Conservation (phyloP, 2,329 filamentous ascomycete species). For the Rutstroemia sp. region DNA sequence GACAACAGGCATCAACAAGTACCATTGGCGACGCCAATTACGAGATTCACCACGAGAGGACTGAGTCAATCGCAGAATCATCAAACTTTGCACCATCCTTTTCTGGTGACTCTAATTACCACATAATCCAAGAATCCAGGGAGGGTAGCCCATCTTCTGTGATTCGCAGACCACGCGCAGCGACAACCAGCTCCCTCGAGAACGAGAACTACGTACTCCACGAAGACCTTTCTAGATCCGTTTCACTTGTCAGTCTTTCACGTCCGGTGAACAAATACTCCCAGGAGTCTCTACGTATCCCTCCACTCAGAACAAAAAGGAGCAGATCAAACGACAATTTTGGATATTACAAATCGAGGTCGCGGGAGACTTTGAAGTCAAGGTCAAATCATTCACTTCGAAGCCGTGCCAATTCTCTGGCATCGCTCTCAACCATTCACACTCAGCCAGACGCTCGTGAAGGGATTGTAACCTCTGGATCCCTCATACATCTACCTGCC, state of each 20-base stretch:
- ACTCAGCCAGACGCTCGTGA: constrained; percentile 26
- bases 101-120: constrained; percentile 38
- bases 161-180: constrained; percentile 26
- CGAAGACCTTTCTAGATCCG: constrained; percentile 35
- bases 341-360: constrained; percentile 42
- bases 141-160: constrained; percentile 33
- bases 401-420: constrained; percentile 42
- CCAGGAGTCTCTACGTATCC: constrained; percentile 52
- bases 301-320: constrained; percentile 44
- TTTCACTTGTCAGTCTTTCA: constrained; percentile 30
- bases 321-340: constrained; percentile 42
- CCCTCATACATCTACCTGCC: constrained; percentile 24
- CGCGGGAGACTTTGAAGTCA: constrained; percentile 40
- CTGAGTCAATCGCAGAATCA: constrained; percentile 4
- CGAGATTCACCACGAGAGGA: constrained; percentile 1
- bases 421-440: constrained; percentile 48
- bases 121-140: constrained; percentile 40
- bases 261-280: constrained; percentile 39
- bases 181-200: constrained; percentile 17
- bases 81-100: constrained; percentile 10
- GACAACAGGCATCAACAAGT: constrained; percentile 5
- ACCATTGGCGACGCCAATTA: constrained; percentile 6
- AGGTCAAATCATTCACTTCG: constrained; percentile 8
- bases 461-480: constrained; percentile 24
- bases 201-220: constrained; percentile 47